phyloP scores from a whole-genome alignment of 2,329 filamentous ascomycete genomes.

The Xylaria sp. region DNA sequence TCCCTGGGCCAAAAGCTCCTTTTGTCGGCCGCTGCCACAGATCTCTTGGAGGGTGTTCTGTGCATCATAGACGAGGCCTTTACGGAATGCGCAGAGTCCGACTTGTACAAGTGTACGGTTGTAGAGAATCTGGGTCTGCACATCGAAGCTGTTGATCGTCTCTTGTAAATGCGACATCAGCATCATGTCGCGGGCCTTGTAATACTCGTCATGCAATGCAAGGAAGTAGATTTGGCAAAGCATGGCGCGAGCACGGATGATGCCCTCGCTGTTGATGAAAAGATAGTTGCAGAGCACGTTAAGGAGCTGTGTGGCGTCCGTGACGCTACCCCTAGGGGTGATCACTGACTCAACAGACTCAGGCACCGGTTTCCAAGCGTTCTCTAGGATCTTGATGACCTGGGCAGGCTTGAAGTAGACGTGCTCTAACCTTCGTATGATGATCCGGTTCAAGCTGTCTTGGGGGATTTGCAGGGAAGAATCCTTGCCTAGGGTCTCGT shows the following conservation, averaged over 20 bases:
- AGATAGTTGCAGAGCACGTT: slow-evolving; percentile 93
- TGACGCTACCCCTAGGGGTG: slow-evolving; percentile 75
- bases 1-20: slow-evolving; percentile 96
- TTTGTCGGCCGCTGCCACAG: slow-evolving; percentile 95
- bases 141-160: slow-evolving; percentile 95
- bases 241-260: slow-evolving; percentile 96
- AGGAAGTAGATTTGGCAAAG: slow-evolving; percentile 99
- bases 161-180: slow-evolving; percentile 99
- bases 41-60: slow-evolving; percentile 98
- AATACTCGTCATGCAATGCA: slow-evolving; percentile 97
- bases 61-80: slow-evolving; percentile 95
- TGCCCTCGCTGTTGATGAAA: slow-evolving; percentile 93
- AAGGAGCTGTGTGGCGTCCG: slow-evolving; percentile 80
- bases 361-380: slow-evolving; percentile 86
- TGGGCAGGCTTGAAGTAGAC: slow-evolving; percentile 99
- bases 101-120: slow-evolving; percentile 98
- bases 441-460: slow-evolving; percentile 89
- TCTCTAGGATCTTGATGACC: slow-evolving; percentile 93
- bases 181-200: slow-evolving; percentile 98
- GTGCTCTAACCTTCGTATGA: slow-evolving; percentile 95
- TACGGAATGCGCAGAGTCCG: slow-evolving; percentile 96
- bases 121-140: slow-evolving; percentile 97
- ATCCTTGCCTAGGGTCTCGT: slow-evolving; percentile 81
- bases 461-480: slow-evolving; percentile 78
- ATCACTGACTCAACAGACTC: slow-evolving; percentile 78